Conservation (phyloP, 2,329 filamentous ascomycete species). For the Kalmusia sp. region DNA sequence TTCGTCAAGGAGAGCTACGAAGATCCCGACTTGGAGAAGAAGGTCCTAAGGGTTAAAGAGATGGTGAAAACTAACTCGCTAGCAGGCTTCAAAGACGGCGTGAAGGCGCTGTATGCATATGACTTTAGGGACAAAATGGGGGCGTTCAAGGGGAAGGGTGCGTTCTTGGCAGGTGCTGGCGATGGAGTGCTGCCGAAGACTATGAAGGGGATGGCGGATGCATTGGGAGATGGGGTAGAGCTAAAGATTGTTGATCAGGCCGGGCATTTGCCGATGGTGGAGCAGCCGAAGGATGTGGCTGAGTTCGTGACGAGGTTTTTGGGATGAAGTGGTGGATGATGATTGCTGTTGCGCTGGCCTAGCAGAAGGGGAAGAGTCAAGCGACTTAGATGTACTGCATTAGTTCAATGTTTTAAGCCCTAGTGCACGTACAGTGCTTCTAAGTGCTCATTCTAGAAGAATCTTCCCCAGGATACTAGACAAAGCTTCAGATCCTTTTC, state of each 20-base stretch:
- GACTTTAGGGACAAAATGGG: conserved; percentile 67
- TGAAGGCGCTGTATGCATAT: conserved; percentile 75
- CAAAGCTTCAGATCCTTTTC: too few relatives aligned
- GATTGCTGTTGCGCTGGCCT: too few relatives aligned
- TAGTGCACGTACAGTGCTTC: too few relatives aligned
- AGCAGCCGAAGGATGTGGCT: conserved; percentile 73
- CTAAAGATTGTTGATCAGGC: conserved; percentile 72
- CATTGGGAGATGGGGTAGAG: conserved; percentile 54
- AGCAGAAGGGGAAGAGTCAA: too few relatives aligned
- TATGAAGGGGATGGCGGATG: conserved; percentile 75
- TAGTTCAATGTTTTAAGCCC: too few relatives aligned
- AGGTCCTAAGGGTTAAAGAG: conserved; percentile 66
- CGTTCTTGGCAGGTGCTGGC: conserved; percentile 75
- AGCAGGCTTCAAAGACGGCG: conserved; percentile 71
- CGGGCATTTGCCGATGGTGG: conserved; percentile 86
- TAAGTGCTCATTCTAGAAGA: too few relatives aligned
- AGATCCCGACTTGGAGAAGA: conserved; percentile 53
- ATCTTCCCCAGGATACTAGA: too few relatives aligned
- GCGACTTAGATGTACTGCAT: too few relatives aligned
- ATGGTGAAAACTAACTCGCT: conserved; percentile 76
- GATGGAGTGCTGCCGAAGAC: conserved; percentile 80
- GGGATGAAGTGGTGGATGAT: conserved; percentile 1
- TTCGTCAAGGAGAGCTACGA: conserved; percentile 69
- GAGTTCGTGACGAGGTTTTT: conserved; percentile 65
- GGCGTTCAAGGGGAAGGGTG: conserved; percentile 62